Base-by-base conservation (phyloP, 352 stramenopile genomes). In the Globisporangium recalcitrans region DNA sequence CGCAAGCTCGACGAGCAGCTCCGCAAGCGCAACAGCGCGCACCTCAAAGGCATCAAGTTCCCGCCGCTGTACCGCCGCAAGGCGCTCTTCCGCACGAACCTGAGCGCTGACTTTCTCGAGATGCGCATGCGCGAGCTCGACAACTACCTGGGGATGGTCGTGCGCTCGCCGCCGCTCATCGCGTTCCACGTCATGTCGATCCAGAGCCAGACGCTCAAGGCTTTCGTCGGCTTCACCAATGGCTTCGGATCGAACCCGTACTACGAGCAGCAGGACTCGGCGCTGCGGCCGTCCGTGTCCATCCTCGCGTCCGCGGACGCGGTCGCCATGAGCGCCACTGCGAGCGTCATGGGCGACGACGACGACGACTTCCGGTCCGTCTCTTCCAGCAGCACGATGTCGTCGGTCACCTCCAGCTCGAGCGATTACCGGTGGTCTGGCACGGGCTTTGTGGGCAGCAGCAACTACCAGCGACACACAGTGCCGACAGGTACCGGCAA, bases 1-100 rank as follows among this genome's bases (percentile, higher is more conserved):
- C 82, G 82, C 48, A 88, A 90, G 69, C 78, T 93, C 11, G 84
- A 93, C 63, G 76, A 89, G 66, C 80, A 91, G 66, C 69, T 93
- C 6, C 82, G 84, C 21, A 88, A 93, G 64, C 82, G 82, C 62
- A 90, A 74, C 58, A 58, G 73, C 1, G 70, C 78, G 51, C 80
- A 90, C 34, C 71, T 93, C 62, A 93, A 93, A 46, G 84, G 84
- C 49, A 86, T 93, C 71, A 90, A 93, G 71, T 93, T 93, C 65
- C 84, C 84, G 38, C 78, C 82, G 24, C 70, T 91, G 32, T 81
- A 93, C 68, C 80, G 84, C 1, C 80, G 82, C 5, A 77, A 75
- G 36, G 77, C 74, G 52, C 60, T 93, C 6, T 91, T 93, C 62
- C 80, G 84, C 42, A 70, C 70, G 44, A 73, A 91, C 51, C 75